Percentiles rank a stretch among this genome's conserved stretches.
These are phyloP conservation scores for Fusarium azukiicola DNA, from an alignment of 2,329 filamentous ascomycete species.

Conservation along the genomic window DNA sequence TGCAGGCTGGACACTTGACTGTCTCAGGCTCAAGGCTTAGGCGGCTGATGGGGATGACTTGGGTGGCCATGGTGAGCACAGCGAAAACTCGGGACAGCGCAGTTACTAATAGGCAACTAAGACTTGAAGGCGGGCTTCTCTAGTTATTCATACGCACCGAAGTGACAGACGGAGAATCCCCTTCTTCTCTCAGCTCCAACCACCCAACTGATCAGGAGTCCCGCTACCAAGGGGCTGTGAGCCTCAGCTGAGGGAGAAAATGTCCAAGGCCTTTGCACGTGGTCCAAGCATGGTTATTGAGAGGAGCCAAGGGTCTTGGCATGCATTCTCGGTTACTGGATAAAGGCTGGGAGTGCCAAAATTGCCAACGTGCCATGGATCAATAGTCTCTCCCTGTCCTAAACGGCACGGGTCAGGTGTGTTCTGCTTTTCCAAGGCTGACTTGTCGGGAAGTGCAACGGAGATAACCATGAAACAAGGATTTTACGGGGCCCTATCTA, in stretches of 20 bases:
- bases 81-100: background rate
- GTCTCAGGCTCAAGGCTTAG: conserved; percentile 23
- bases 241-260: conserved; percentile 17
- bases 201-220: background rate
- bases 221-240: conserved; percentile 18
- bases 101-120: background rate
- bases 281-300: background rate
- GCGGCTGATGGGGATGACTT: conserved; percentile 17
- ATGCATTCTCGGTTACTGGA: background rate
- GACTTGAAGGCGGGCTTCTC: background rate
- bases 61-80: background rate
- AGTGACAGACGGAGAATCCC: background rate
- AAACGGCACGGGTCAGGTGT: background rate
- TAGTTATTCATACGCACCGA: background rate
- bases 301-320: conserved; percentile 5
- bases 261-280: background rate
- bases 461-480: too few species aligned
- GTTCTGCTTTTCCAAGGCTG: background rate
- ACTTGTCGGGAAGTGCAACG: background rate
- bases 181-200: background rate
- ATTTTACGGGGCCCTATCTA: background rate
- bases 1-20: conserved; percentile 33
- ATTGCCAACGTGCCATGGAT: background rate
- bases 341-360: background rate
- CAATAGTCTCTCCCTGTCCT: background rate